Base-by-base conservation (phyloP, 306 rosid species). In the Corylus avellana region DNA sequence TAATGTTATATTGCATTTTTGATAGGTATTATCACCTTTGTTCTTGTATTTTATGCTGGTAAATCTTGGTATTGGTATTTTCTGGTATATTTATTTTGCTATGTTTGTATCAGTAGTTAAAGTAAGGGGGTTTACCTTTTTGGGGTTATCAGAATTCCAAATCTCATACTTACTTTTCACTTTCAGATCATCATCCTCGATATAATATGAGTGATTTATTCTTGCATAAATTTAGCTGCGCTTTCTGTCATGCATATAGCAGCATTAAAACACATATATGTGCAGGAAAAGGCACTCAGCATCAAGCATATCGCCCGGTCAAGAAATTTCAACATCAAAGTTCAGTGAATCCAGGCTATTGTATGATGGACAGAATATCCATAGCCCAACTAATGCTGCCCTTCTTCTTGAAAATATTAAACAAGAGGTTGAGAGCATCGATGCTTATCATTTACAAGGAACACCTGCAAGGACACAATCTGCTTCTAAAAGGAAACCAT, bases 341-440 rank as follows among this genome's bases (percentile, higher is more conserved):
- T 76, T 85, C 44, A 79, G 92, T 80, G 90, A 87, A 68, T 73
- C 94, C 47, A 80, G 93, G 76, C 79, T 91, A 63, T 77, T 89
- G 1, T 90, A 90, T 51, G 99, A 93, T 42, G 97, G 92, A 10
- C 90, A 88, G 75, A 86, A 49, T 84, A 87, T 95, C 87, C 98
- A 90, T 80, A 90, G 94, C 89, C 97, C 97, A 54, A 84, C 94
- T 25, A 95, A 92, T 87, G 93, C 98, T 1, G 96, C 97, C 70
- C 98, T 95, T 66, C 76, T 93, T 85, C 98, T 95, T 46, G 98
- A 92, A 75, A 88, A 91, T 80, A 90, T 95, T 70, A 91, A 91
- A 72, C 90, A 90, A 81, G 98, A 95, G 84, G 92, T 75, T 47
- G 93, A 90, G 72, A 70, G 87, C 82, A 74, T 85, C 49, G 91